Evolutionary conservation across 768 basidiomycete species (phyloP).

Genomic region (Lyophyllum decastes): DNA sequence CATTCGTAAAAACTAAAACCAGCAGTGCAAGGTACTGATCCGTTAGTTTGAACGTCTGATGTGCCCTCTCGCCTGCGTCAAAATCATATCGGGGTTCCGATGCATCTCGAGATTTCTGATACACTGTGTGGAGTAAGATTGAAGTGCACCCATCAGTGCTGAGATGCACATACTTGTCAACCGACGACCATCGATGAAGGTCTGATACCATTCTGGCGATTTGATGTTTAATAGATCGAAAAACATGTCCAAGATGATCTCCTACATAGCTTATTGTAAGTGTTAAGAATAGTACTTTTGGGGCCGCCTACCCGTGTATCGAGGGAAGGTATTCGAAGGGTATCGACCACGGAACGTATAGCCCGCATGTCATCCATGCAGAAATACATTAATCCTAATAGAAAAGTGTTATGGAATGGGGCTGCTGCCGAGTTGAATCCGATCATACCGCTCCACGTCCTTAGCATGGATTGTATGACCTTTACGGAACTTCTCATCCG

Average conservation of each 20-base stretch:
- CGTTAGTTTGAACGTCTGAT: conserved; percentile 72
- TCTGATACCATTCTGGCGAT: conserved; percentile 89
- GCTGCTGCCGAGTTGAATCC: neutral
- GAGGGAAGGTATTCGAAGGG: conserved; percentile 84
- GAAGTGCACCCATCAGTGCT: neutral
- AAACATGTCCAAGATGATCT: conserved; percentile 91
- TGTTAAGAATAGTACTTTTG: neutral
- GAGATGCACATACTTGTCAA: conserved; percentile 66
- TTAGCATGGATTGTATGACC: conserved; percentile 80
- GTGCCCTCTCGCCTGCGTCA: conserved; percentile 46
- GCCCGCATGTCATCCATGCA: conserved; percentile 89
- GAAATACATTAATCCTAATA: conserved; percentile 83
- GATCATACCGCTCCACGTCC: conserved; percentile 89
- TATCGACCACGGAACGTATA: conserved; percentile 81
- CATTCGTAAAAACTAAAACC: conserved; percentile 80
- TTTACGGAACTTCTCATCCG: conserved; percentile 76
- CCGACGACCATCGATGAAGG: conserved; percentile 86
- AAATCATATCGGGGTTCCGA: conserved; percentile 31
- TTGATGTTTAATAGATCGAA: conserved; percentile 93
- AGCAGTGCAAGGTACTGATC: conserved; percentile 93
- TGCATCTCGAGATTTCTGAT: conserved; percentile 53
- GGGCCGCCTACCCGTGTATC: conserved; percentile 72
- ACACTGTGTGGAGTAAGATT: conserved; percentile 46
- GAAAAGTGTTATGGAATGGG: neutral
- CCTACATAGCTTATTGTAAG: conserved; percentile 47